Conservation (phyloP, 2,329 filamentous ascomycete genomes). For the Pleoardoris graminearum region DNA sequence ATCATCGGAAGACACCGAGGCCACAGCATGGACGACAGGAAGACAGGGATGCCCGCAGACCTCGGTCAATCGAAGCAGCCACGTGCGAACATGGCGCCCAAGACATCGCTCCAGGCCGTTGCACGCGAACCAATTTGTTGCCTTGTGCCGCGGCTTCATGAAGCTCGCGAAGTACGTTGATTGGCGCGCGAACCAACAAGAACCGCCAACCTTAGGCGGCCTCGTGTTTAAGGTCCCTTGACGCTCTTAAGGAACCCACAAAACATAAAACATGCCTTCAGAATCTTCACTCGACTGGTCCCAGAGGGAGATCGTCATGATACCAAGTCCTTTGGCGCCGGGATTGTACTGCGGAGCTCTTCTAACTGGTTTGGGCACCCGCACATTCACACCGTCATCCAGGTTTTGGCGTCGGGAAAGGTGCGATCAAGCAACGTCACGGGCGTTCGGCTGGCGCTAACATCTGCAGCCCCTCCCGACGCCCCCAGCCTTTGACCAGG, state of each 20-base stretch:
- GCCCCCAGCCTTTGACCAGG: slow-evolving; percentile 20
- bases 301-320: background rate
- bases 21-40: background rate
- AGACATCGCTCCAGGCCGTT: slow-evolving; percentile 8
- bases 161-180: too few species aligned
- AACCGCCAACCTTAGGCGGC: slow-evolving; percentile 1
- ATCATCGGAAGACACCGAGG: background rate
- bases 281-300: background rate
- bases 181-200: background rate
- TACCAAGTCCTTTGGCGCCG: background rate
- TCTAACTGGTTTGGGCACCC: background rate
- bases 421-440: slow-evolving; percentile 17
- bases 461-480: slow-evolving; percentile 28
- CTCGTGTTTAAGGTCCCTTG: background rate
- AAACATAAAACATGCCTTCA: slow-evolving; percentile 1
- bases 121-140: background rate
- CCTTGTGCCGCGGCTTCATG: too few species aligned
- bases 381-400: background rate
- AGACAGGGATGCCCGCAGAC: background rate
- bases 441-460: slow-evolving; percentile 12
- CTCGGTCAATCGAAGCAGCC: slow-evolving; percentile 1
- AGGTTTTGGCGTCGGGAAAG: background rate
- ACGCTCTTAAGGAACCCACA: background rate
- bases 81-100: slow-evolving; percentile 5
- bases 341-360: background rate